Evolutionary conservation across 345 rosid genomes (phyloP).

Genomic region (rapeseed (Brassica napus)): DNA sequence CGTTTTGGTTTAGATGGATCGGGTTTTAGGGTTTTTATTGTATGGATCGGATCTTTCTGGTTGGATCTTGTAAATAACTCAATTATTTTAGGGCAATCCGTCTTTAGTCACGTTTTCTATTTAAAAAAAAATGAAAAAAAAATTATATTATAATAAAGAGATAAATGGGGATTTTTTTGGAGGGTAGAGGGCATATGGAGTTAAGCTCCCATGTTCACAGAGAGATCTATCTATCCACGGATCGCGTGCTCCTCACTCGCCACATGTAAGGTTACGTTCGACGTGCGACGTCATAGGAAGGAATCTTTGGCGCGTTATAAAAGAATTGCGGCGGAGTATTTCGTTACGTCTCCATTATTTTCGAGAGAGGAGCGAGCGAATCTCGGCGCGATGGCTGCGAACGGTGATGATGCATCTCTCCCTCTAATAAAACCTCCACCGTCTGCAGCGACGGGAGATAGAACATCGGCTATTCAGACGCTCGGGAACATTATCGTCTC

Average conservation of each 20-base stretch:
- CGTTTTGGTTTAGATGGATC: no score
- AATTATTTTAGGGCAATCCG: no score
- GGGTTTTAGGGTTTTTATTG: no score
- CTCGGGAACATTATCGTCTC: constrained; percentile 89
- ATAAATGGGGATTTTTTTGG: no score
- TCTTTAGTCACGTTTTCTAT: no score
- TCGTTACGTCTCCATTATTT: background rate
- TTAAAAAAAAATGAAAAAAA: no score
- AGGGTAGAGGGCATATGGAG: no score
- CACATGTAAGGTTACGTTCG: background rate
- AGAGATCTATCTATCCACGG: background rate
- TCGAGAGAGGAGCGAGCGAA: background rate
- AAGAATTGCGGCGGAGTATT: background rate
- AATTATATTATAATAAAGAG: no score
- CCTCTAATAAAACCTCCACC: constrained; percentile 46
- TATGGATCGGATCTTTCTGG: no score
- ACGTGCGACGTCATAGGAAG: background rate
- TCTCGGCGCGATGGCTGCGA: constrained; percentile 27
- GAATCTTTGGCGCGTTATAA: background rate
- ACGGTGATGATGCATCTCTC: constrained; percentile 24
- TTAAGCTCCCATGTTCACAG: no score
- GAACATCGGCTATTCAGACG: constrained; percentile 69
- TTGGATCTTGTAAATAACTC: no score
- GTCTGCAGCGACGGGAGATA: constrained; percentile 39
- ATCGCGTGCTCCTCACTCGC: background rate